Conservation (phyloP, 2,329 filamentous ascomycete genomes). For the Paecilomyces fulvus region DNA sequence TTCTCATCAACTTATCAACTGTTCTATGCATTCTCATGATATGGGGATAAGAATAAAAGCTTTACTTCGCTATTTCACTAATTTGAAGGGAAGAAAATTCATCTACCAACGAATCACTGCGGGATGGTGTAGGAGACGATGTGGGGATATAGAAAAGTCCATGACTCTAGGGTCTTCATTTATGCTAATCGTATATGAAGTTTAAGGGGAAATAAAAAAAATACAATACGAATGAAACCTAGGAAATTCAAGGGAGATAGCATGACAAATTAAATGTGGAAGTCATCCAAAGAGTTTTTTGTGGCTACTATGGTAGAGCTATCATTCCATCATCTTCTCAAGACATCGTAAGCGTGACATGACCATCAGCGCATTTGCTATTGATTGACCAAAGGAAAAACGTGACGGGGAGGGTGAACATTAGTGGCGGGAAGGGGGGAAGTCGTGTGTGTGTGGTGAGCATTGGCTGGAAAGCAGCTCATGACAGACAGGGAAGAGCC, state of each 20-base stretch:
- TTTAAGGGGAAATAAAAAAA: no score
- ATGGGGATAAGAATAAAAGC: no score
- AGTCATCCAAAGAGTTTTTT: neutral
- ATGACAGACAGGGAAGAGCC: neutral
- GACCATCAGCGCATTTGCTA: constrained; percentile 6
- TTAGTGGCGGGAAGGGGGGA: constrained; percentile 4
- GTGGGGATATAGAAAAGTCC: no score
- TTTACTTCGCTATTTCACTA: no score
- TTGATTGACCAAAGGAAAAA: neutral
- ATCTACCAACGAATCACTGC: no score
- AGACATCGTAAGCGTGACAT: constrained; percentile 12
- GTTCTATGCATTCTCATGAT: no score
- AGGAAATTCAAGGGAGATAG: neutral
- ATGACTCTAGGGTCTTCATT: no score
- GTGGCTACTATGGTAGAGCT: constrained; percentile 9
- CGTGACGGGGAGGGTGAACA: constrained; percentile 3
- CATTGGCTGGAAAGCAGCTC: neutral
- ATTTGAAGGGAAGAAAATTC: no score
- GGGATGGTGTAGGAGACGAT: no score
- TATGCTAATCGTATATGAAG: no score
- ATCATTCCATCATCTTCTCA: constrained; percentile 6
- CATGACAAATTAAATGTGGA: neutral
- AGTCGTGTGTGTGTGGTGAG: neutral
- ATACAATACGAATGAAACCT: no score
- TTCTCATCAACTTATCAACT: no score